Evolutionary conservation across 2,329 filamentous ascomycete genomes (phyloP), one percentile per base, ranked within the genome.

Genomic region (Mycogone perniciosa): DNA sequence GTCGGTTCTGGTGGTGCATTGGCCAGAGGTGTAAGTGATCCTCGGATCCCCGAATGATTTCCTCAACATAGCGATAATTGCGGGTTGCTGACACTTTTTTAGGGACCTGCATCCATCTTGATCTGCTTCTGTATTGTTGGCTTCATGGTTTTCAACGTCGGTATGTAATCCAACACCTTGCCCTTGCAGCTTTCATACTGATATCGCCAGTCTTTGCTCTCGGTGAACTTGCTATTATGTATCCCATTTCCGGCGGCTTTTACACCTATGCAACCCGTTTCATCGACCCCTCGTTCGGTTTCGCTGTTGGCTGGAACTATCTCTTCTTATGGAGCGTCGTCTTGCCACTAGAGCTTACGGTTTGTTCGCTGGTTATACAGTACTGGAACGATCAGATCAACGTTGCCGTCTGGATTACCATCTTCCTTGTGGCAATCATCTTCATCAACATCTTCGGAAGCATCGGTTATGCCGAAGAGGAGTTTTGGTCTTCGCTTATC

Each of bases 191-290:
- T 4, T 9, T 7, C 27, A 30, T 48, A n/a, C 48, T 51, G 1
- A 53, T 33, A 50, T 31, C 8, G 6, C 7, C 46, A 64, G 74
- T 82, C 54, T 79, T 79, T 60, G 80, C 80, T 52, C 74, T 84
- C 45, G 80, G 79, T 57, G 81, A 84, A 62, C 66, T 84, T 46
- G 78, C 80, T 51, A 76, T 82, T 60, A 75, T 82, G 71, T 84
- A 77, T 55, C 80, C 80, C 11, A 74, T 83, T 60, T 81, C 79
- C 59, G 80, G 80, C 64, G 79, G 78, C 56, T 84, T 84, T 71
- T 82, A 81, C 60, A 79, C 77, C 29, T 83, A 81, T 67, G 78
- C 76, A 30, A 72, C 73, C 50, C 79, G 80, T 47, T 84, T 84
- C 60, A 76, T 84, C 55, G 80, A 81, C 61, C 80, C 80, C 29